A percentile compares a stretch with the other conserved stretches of the same genome.
Conservation (phyloP, 352 stramenopile genomes). For the Globisporangium paroecandrum region DNA sequence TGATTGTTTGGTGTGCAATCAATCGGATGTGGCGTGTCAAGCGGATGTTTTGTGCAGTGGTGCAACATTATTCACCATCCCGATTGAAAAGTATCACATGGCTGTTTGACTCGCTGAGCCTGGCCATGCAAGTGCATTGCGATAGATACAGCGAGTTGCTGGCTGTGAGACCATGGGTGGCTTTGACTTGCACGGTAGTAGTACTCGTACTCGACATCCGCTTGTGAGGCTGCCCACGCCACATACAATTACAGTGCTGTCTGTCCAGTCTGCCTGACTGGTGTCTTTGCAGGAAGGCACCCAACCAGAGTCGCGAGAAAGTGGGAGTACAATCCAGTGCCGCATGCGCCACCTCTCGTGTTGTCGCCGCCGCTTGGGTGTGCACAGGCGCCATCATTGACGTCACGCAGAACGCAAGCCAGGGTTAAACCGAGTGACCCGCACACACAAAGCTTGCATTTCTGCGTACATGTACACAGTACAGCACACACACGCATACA, state of each 20-base stretch:
- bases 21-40: neutral
- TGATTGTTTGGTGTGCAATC: neutral
- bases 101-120: neutral
- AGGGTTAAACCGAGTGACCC: neutral
- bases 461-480: too few relatives aligned
- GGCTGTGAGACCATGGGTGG: neutral
- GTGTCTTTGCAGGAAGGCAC: neutral
- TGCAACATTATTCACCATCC: neutral
- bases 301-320: neutral
- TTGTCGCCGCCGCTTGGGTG: neutral
- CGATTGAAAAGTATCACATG: too few relatives aligned
- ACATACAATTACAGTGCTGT: too few relatives aligned
- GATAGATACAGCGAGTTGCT: neutral
- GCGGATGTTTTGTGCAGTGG: neutral
- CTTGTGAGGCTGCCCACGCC: neutral
- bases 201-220: neutral
- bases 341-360: neutral
- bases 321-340: neutral
- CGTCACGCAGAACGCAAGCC: neutral
- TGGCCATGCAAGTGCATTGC: neutral
- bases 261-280: neutral
- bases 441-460: neutral
- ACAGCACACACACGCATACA: neutral
- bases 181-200: too few relatives aligned
- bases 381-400: neutral